phyloP scores from a whole-genome alignment of 2,329 filamentous ascomycete species.

The Penicillium sp. region DNA sequence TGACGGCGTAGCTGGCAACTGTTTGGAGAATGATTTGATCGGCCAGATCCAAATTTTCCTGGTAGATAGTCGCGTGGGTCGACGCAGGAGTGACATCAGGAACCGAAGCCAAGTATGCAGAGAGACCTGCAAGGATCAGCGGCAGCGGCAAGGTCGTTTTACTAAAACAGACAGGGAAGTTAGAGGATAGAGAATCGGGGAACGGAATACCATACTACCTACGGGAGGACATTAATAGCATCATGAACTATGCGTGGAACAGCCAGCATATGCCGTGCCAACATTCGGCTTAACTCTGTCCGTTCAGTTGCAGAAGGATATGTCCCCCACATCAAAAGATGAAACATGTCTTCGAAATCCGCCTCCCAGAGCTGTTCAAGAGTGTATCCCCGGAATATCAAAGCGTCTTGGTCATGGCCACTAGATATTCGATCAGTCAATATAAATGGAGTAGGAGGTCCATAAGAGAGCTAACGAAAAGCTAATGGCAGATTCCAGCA shows the following conservation, averaged over 20 bases:
- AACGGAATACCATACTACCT: not conserved
- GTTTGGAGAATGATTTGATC: constrained; percentile 32
- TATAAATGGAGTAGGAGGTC: not conserved
- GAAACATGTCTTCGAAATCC: constrained; percentile 38
- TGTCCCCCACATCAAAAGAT: constrained; percentile 35
- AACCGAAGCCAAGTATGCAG: constrained; percentile 30
- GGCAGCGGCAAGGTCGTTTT: constrained; percentile 26
- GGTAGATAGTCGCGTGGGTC: constrained; percentile 28
- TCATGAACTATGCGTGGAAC: constrained; percentile 28
- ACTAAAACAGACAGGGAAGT: constrained; percentile 10
- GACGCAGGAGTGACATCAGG: constrained; percentile 28
- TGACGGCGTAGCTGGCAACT: constrained; percentile 30
- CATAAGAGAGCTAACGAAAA: constrained; percentile 30
- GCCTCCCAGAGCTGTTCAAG: constrained; percentile 36
- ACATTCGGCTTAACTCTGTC: constrained; percentile 18
- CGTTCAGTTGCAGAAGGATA: constrained; percentile 30
- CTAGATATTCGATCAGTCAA: constrained; percentile 22
- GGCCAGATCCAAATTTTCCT: constrained; percentile 19
- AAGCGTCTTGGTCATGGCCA: constrained; percentile 30
- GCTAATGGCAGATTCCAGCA: constrained; percentile 35
- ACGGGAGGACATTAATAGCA: constrained; percentile 32
- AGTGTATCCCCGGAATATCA: constrained; percentile 35
- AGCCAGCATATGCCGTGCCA: constrained; percentile 27
- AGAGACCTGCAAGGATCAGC: constrained; percentile 34
- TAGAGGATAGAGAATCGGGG: not conserved